Evolutionary conservation across 2,329 filamentous ascomycete species (phyloP).

Genomic region (Xylaria hypoxylon): DNA sequence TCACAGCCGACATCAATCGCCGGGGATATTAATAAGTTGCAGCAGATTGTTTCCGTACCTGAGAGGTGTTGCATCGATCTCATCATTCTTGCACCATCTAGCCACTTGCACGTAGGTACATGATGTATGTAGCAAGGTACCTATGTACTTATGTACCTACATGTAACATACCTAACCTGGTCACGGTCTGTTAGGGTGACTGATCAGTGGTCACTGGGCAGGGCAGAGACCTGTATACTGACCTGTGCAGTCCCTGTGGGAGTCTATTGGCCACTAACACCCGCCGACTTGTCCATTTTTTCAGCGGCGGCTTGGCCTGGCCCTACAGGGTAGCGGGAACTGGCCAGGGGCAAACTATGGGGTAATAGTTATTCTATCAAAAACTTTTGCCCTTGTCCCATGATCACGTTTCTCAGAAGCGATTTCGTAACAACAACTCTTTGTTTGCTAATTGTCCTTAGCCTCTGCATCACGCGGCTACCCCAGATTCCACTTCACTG

Average conservation of each 20-base stretch:
- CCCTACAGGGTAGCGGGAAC: constrained; percentile 16
- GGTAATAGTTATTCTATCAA: constrained; percentile 50
- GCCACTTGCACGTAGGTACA: no score
- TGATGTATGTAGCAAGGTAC: no score
- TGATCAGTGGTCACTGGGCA: no score
- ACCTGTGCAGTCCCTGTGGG: no score
- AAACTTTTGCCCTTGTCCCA: constrained; percentile 44
- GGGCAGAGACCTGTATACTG: no score
- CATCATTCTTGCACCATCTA: constrained; percentile 34
- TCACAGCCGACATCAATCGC: constrained; percentile 3
- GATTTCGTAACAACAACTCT: constrained; percentile 49
- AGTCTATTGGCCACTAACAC: constrained; percentile 23
- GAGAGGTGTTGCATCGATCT: constrained; percentile 30
- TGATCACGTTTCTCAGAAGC: constrained; percentile 42
- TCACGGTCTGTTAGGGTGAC: no score
- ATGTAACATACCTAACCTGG: no score
- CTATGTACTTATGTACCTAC: no score
- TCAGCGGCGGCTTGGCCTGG: constrained; percentile 21
- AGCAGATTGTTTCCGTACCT: constrained; percentile 21
- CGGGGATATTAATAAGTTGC: not conserved
- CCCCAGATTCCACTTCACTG: constrained; percentile 49
- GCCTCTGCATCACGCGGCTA: constrained; percentile 48
- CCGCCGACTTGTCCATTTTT: constrained; percentile 17
- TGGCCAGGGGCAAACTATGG: constrained; percentile 48
- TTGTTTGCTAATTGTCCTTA: constrained; percentile 47